Evolutionary conservation across 805 yeast species (phyloP), one percentile per base, ranked within the genome.

Genomic region (Isabelozyma pseudorhagii): DNA sequence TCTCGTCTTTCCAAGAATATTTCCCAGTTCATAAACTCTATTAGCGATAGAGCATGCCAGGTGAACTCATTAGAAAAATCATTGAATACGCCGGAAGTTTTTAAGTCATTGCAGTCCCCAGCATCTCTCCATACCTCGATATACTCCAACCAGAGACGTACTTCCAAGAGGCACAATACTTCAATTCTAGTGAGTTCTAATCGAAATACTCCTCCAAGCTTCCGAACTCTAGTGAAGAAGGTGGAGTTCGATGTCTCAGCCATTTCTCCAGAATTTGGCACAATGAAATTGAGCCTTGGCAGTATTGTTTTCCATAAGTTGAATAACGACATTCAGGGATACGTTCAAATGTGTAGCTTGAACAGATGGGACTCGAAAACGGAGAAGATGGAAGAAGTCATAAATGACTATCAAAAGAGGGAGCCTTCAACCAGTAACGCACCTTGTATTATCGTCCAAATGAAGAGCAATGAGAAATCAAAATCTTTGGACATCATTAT

Each of bases 401-500:
- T 66, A 1, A 53, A 57, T 25, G 68, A 68, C 8, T 55, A 62
- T 15, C 57, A 57, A 7, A 54, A 59, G 15, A 47, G 46, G 10
- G 36, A 31, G 5, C 36, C 4, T 31, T 31, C 36, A 3, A 39
- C 56, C 3, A 15, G 39, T 9, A 39, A 43, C 49, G 6, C 44
- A 45, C 74, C 75, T 0, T 52, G 65, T 53, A 48, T 68, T 7
- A 46, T 64, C 15, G 50, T 69, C 14, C 56, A 48, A 8, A 44
- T 52, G 15, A 62, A 58, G 50, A 46, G 50, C 5, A 41, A 38
- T n/a, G 70, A 68, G 10, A 63, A 66, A 8, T 67, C 67, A 5
- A 67, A 69, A 9, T 62, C 61, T 3, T 46, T 76, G 5, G 79
- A 76, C 27, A 55, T 83, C 1, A 69, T 73, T 42, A 52, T 85